Evolutionary conservation across 2,329 filamentous ascomycete species (phyloP), one percentile per base, ranked within the genome.

Genomic region (Aspergillus arachidicola): DNA sequence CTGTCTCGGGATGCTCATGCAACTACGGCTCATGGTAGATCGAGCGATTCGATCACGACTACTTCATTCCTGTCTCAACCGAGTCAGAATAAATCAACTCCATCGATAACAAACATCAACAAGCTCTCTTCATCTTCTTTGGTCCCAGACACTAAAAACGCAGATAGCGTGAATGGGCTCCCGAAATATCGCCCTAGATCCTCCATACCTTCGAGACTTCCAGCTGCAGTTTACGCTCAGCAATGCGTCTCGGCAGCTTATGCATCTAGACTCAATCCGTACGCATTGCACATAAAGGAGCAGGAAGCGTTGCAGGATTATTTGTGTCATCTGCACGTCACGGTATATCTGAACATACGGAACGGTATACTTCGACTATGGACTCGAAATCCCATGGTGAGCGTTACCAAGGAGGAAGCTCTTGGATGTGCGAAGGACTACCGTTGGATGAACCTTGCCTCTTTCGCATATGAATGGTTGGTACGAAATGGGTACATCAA

Each of bases 401-500:
- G 88, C 65, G 91, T 99, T 14, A 91, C 90, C 30, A 85, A 89
- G 55, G 89, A 94, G 75, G 93, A 97, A 78, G 95, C 95, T 7
- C 86, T 94, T 51, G 95, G 95, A 4, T 98, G 94, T 80, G 92
- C 93, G 58, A 92, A 89, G 79, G 93, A 97, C 72, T 84, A 86
- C 59, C 88, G 93, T 59, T 98, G 93, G 89, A 97, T 97, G 77
- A 90, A 93, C 64, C 86, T 94, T 53, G 94, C 95, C 11, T 92
- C 89, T 67, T 85, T 97, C 61, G 95, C 93, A 68, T 96, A 95
- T 74, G 89, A 96, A 76, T 99, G 94, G 94, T 86, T 99, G 21
- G 84, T 94, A 61, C 89, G 94, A 64, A 88, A 91, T 68, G 95
- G 95, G 23, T 97, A 96, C 76, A 96, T 99, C 81, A 99, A 99